phyloP scores from a whole-genome alignment of 2,329 filamentous ascomycete genomes.

The Bertia moriformis region DNA sequence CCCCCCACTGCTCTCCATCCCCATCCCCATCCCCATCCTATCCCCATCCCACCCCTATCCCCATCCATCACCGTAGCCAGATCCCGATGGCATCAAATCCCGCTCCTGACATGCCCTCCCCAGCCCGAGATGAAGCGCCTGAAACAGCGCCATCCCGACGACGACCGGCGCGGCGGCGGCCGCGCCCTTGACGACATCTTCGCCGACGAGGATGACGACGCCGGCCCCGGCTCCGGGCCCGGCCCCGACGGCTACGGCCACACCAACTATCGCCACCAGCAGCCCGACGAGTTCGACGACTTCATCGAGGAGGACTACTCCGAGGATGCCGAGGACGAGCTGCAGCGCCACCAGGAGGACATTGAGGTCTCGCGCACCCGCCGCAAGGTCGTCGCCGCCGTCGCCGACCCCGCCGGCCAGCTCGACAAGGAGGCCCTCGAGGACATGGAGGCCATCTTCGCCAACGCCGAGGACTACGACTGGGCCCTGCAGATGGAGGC shows the following conservation, averaged over 20 bases:
- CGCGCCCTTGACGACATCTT: constrained; percentile 85
- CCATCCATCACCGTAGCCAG: constrained; percentile 50
- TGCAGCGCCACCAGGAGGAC: constrained; percentile 66
- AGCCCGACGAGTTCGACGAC: constrained; percentile 73
- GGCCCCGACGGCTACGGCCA: constrained; percentile 38
- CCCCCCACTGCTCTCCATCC: too few relatives aligned
- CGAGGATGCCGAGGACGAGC: constrained; percentile 64
- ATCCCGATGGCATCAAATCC: constrained; percentile 35
- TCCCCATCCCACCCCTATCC: constrained; percentile 1
- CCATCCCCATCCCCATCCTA: too few relatives aligned
- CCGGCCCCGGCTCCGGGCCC: constrained; percentile 23
- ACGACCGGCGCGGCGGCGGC: constrained; percentile 45
- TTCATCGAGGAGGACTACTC: constrained; percentile 96
- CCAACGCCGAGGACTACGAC: constrained; percentile 86
- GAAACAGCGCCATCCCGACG: constrained; percentile 75
- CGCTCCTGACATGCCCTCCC: too few relatives aligned
- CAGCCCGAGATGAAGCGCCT: constrained; percentile 90
- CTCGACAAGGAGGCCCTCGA: constrained; percentile 86
- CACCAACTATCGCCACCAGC: constrained; percentile 37
- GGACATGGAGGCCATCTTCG: constrained; percentile 92
- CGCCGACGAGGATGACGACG: constrained; percentile 83
- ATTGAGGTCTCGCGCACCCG: constrained; percentile 74
- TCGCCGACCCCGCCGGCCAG: constrained; percentile 64
- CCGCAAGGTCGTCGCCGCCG: constrained; percentile 51
- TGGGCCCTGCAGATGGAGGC: constrained; percentile 87